Base-by-base conservation (phyloP, 441 rosid species). In the Aquilaria agallochum region DNA sequence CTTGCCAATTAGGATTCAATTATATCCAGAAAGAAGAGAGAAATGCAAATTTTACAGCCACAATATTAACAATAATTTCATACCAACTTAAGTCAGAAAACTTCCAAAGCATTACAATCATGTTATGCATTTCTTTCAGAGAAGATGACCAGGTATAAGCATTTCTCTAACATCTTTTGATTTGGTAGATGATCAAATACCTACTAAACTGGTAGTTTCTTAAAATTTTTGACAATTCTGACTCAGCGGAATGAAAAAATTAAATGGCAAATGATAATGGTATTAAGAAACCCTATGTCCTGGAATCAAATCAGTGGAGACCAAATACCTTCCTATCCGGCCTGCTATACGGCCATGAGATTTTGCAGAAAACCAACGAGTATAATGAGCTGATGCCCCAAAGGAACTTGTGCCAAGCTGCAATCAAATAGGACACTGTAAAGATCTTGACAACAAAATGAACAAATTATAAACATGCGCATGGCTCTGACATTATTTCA, bases 271-370 rank as follows among this genome's bases (percentile, higher is more conserved):
- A 40, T 9, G 9, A n/a, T 34, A 46, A 52, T 56, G 40, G 47
- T 7, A 56, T 51, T 7, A 34, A 20, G 51, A 56, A 47, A 46
- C 31, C 55, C 45, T n/a, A 11, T 46, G 31, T 33, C 34, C 59
- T 7, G 47, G 34, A 62, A 48, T 59, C 58, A 11, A 36, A 42
- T 57, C 30, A 51, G 53, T 61, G 60, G 60, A 50, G 11, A 45
- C 53, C 59, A 49, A 57, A 59, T 80, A 95, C 99, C 97, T 89
- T 68, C 96, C 96, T 52, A 88, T 47, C 77, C 76, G 87, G 56
- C 95, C 98, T 20, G 74, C 85, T 66, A 95, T 68, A 68, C 92
- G 95, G 53, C 93, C 95, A 70, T 90, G 98, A 53, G 97, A 92
- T 60, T 85, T 90, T 58, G 90, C 69, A 27, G 98, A 95, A 68